A percentile compares a stretch with the other conserved stretches of the same genome.
These are phyloP conservation scores for Cochlearia excelsa DNA, from an alignment of 345 rosid genomes.

Conservation along the genomic window DNA sequence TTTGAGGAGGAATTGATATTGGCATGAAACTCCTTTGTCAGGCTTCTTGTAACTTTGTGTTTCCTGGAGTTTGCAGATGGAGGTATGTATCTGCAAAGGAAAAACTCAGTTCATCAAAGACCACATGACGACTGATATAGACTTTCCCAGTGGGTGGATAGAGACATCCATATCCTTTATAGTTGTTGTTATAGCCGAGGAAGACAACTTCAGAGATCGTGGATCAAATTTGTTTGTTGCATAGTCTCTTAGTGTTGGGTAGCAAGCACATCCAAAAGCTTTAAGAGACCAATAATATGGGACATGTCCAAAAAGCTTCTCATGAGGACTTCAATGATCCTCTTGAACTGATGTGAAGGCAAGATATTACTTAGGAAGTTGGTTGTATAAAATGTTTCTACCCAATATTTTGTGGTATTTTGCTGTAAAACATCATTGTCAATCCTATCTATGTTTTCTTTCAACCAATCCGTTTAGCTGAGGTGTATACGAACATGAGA, in stretches of 20 bases:
- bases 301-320: neutral
- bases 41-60: neutral
- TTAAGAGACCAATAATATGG: neutral
- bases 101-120: neutral
- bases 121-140: neutral
- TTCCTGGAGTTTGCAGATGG: no score
- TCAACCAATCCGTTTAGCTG: neutral
- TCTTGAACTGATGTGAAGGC: rapidly evolving
- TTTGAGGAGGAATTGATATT: neutral
- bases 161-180: neutral
- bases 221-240: neutral
- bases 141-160: neutral
- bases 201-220: neutral
- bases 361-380: neutral
- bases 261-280: neutral
- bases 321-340: neutral
- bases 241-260: neutral
- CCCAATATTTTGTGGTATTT: neutral
- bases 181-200: neutral
- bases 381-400: neutral
- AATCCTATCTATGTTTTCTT: neutral
- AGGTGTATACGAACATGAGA: neutral
- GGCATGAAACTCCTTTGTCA: neutral
- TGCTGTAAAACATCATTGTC: neutral
- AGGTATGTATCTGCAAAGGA: neutral